These are phyloP conservation scores for Scheffersomyces insectosa DNA, from an alignment of 1,139 yeast species.

Conservation along the genomic window DNA sequence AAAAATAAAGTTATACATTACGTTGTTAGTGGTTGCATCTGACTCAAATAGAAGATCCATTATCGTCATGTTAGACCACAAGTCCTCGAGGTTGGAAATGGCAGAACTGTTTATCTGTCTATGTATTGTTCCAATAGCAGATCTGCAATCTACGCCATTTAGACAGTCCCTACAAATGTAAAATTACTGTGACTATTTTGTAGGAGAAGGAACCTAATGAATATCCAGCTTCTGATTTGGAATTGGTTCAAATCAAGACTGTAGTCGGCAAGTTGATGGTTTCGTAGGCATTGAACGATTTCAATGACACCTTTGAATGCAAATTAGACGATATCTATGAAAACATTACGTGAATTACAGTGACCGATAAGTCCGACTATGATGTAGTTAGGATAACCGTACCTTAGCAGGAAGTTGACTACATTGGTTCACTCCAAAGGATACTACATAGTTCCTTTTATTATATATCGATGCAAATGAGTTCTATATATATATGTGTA, in stretches of 20 bases:
- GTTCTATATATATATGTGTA: too few species aligned
- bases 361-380: background rate
- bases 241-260: background rate
- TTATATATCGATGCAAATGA: too few species aligned
- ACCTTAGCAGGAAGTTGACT: background rate
- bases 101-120: too few species aligned
- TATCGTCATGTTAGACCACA: too few species aligned
- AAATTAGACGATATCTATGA: background rate
- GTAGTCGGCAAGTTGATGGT: background rate
- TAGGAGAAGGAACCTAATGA: background rate
- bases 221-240: background rate
- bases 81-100: too few species aligned
- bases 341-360: background rate
- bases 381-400: background rate
- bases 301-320: background rate
- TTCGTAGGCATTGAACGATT: background rate
- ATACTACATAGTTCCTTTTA: too few species aligned
- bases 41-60: too few species aligned
- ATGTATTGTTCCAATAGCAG: too few species aligned
- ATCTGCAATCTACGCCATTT: background rate
- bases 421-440: too few species aligned
- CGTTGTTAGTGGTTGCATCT: too few species aligned
- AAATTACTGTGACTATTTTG: background rate
- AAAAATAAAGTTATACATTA: too few species aligned
- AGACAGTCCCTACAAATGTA: background rate